Evolutionary conservation across 495 filamentous ascomycete species (phyloP).

Genomic region (Daldinia loculata): DNA sequence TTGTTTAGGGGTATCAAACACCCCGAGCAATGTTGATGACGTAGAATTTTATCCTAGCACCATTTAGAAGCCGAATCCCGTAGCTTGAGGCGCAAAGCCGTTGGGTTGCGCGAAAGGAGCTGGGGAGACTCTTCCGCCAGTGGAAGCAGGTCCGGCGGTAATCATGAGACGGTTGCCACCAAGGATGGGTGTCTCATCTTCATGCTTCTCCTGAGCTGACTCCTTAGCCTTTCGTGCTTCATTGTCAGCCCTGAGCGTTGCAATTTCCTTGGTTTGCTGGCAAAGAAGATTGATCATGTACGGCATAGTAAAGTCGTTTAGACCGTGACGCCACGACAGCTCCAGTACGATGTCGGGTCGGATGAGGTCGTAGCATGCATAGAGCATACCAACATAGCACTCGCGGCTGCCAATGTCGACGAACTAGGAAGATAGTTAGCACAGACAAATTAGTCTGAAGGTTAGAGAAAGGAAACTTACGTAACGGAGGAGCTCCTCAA

Average conservation of each 20-base stretch:
- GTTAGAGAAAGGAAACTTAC: constrained; percentile 66
- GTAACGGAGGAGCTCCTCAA: constrained; percentile 94
- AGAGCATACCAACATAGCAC: constrained; percentile 99
- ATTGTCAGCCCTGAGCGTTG: constrained; percentile 90
- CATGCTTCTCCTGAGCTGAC: constrained; percentile 82
- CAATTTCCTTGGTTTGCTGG: constrained; percentile 87
- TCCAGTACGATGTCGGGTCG: constrained; percentile 91
- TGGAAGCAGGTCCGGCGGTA: constrained; percentile 80
- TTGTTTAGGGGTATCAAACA: constrained; percentile 4
- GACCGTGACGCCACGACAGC: constrained; percentile 94
- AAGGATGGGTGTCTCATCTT: constrained; percentile 93
- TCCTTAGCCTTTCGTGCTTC: constrained; percentile 95
- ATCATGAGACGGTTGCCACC: constrained; percentile 94
- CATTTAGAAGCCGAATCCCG: constrained; percentile 67
- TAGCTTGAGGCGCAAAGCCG: constrained; percentile 81
- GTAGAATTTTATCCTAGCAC: not conserved
- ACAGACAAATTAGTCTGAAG: constrained; percentile 30
- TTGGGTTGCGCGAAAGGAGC: constrained; percentile 77
- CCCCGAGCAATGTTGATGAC: not conserved
- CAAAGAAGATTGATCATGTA: constrained; percentile 99
- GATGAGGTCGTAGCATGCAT: constrained; percentile 98
- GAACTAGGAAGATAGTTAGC: constrained; percentile 69
- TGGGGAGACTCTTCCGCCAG: constrained; percentile 59
- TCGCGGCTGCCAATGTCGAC: constrained; percentile 99
- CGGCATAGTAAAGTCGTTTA: constrained; percentile 98